phyloP scores from a whole-genome alignment of 768 basidiomycete genomes.

The Hericium coralloides region DNA sequence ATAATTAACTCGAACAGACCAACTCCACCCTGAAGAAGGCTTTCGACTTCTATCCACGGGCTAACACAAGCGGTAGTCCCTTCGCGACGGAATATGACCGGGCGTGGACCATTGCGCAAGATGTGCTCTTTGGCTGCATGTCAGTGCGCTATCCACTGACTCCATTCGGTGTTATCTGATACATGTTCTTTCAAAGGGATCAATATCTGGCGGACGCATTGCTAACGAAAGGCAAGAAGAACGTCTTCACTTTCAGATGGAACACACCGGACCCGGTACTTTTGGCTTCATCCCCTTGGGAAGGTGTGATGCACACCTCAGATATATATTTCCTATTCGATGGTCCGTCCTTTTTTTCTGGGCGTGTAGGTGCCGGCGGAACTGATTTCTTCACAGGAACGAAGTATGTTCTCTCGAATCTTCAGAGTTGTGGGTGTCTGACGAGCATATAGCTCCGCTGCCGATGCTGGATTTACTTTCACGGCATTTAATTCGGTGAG shows the following conservation, averaged over 20 bases:
- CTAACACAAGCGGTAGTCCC: slow-evolving; percentile 24
- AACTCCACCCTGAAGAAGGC: slow-evolving; percentile 28
- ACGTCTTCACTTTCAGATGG: slow-evolving; percentile 21
- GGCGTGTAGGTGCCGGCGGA: neutral
- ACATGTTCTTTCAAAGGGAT: neutral
- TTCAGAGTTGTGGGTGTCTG: no score
- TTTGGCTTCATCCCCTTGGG: slow-evolving; percentile 26
- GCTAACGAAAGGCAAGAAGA: neutral
- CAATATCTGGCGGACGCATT: neutral
- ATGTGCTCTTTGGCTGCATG: slow-evolving; percentile 37
- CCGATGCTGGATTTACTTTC: no score
- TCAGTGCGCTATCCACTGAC: slow-evolving; percentile 14
- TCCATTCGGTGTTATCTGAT: neutral
- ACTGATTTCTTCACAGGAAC: neutral
- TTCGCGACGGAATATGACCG: slow-evolving; percentile 33
- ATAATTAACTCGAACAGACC: slow-evolving; percentile 17
- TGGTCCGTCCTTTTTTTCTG: slow-evolving; percentile 19
- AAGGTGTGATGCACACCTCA: slow-evolving; percentile 35
- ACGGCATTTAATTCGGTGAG: no score
- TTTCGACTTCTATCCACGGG: slow-evolving; percentile 29
- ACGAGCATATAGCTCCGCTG: no score
- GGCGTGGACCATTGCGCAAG: slow-evolving; percentile 32
- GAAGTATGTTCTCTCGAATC: neutral
- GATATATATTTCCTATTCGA: slow-evolving; percentile 36
- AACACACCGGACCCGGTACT: slow-evolving; percentile 34